Conservation (phyloP, 306 rosid genomes). For the Quercus parvula region DNA sequence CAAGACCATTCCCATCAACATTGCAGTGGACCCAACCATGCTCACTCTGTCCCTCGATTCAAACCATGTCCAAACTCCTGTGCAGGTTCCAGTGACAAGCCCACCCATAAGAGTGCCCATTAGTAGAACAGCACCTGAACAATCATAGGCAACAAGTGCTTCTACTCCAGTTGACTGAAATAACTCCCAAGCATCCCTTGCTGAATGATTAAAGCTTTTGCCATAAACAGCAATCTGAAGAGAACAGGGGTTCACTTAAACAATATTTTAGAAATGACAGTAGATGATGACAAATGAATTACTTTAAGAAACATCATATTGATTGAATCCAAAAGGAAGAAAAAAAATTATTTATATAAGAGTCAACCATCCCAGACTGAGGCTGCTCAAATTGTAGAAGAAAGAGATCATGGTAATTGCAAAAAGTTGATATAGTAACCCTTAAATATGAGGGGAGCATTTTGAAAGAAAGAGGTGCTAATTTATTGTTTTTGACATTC, state of each 20-base stretch:
- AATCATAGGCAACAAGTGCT: slow-evolving; percentile 87
- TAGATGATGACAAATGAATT: not conserved
- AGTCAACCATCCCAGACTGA: not conserved
- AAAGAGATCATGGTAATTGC: not conserved
- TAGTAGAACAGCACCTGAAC: slow-evolving; percentile 90
- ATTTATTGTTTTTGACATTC: not conserved
- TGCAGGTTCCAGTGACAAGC: slow-evolving; percentile 86
- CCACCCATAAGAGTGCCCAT: slow-evolving; percentile 91
- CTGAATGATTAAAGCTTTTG: slow-evolving; percentile 87
- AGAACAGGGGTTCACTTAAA: slow-evolving; percentile 8
- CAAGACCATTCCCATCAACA: slow-evolving; percentile 97
- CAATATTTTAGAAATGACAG: slow-evolving; percentile 4
- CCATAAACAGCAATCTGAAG: slow-evolving; percentile 91
- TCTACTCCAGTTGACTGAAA: slow-evolving; percentile 98
- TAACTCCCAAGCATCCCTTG: slow-evolving; percentile 99
- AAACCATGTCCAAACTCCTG: slow-evolving; percentile 92
- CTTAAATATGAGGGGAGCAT: not conserved
- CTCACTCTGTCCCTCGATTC: slow-evolving; percentile 71
- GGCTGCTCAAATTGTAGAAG: not conserved
- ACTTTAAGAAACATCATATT: not conserved
- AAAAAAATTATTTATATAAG: not conserved
- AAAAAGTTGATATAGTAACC: not conserved
- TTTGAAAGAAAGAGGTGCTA: not conserved
- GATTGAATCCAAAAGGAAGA: not conserved
- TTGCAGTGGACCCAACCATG: slow-evolving; percentile 91